Conservation (phyloP, 106 monocot species). For the Alisma plantagoaquatica region DNA sequence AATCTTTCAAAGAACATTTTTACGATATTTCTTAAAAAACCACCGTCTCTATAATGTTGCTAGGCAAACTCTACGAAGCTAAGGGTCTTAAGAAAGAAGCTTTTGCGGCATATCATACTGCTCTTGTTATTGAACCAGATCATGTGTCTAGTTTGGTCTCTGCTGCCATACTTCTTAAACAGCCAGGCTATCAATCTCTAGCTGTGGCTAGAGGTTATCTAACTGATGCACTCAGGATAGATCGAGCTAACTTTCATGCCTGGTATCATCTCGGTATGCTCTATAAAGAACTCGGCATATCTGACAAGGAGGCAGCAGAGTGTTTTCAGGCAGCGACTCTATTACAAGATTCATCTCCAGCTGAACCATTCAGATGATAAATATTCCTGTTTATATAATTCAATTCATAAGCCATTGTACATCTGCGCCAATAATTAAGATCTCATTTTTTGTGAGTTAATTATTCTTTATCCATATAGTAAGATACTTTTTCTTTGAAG, state of each 20-base stretch:
- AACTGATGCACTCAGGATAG: slow-evolving; percentile 68
- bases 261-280: slow-evolving; percentile 79
- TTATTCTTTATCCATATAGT: no score
- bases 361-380: slow-evolving; percentile 74
- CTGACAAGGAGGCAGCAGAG: slow-evolving; percentile 54
- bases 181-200: slow-evolving; percentile 33
- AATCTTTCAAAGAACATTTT: no score
- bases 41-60: no score
- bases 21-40: no score
- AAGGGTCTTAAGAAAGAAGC: slow-evolving; percentile 57
- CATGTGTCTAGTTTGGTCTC: slow-evolving; percentile 90
- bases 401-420: slow-evolving; percentile 32
- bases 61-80: slow-evolving; percentile 70
- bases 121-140: slow-evolving; percentile 48
- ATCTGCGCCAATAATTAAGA: slow-evolving; percentile 4
- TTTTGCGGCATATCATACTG: slow-evolving; percentile 49
- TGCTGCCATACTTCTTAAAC: slow-evolving; percentile 41
- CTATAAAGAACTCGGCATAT: slow-evolving; percentile 31
- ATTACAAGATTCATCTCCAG: slow-evolving; percentile 86
- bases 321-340: slow-evolving; percentile 82
- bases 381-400: background rate
- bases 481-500: no score
- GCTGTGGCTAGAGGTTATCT: slow-evolving; percentile 49
- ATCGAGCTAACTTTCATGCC: slow-evolving; percentile 63
- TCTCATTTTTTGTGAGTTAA: no score